Conservation (phyloP, 345 rosid genomes). For the Camelina sativa region DNA sequence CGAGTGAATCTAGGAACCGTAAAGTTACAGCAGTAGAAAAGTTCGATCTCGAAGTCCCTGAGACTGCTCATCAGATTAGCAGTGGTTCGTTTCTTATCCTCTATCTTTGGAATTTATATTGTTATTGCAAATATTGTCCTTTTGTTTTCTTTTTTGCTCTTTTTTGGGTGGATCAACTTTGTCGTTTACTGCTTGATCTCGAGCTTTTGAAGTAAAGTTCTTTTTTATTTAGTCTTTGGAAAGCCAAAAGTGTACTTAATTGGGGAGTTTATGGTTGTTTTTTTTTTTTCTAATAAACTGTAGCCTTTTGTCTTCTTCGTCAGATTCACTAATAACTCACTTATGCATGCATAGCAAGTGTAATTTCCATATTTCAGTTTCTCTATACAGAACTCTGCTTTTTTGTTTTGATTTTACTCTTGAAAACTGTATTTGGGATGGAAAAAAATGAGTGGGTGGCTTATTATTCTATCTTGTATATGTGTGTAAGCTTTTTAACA, state of each 20-base stretch:
- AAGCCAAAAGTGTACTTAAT: neutral
- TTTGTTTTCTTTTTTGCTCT: neutral
- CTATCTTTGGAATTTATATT: neutral
- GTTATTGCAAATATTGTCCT: neutral
- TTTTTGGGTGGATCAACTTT: constrained; percentile 16
- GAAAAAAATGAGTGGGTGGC: neutral
- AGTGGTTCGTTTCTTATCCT: constrained; percentile 52
- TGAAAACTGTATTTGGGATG: neutral
- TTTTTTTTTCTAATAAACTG: neutral
- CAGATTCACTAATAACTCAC: constrained; percentile 18
- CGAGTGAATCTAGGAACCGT: constrained; percentile 26
- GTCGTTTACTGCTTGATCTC: constrained; percentile 34
- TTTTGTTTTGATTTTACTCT: too few relatives aligned
- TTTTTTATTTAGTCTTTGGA: neutral
- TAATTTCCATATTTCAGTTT: neutral
- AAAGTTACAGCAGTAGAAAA: constrained; percentile 46
- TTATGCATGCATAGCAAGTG: constrained; percentile 25
- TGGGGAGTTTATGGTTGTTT: neutral
- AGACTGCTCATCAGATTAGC: constrained; percentile 92
- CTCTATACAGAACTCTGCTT: neutral
- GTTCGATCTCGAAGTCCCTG: constrained; percentile 55
- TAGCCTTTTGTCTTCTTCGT: constrained; percentile 11
- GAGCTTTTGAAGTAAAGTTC: constrained; percentile 17
- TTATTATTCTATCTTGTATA: neutral
- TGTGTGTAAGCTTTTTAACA: neutral